phyloP scores from a whole-genome alignment of 345 rosid species.

The Punica granatum region DNA sequence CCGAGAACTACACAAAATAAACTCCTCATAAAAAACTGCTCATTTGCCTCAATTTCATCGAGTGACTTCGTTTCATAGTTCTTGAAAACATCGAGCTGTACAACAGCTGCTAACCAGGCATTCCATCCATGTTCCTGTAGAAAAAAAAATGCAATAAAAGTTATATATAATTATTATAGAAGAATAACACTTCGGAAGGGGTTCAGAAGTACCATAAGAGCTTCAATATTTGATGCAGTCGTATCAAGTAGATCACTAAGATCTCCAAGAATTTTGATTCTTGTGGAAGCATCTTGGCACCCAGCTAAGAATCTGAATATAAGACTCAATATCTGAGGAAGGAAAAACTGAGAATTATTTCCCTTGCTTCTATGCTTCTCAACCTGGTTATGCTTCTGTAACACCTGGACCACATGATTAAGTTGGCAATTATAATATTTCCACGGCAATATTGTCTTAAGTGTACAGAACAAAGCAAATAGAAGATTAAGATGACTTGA shows the following conservation, averaged over 20 bases:
- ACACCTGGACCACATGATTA: conserved; percentile 41
- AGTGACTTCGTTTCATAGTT: conserved; percentile 37
- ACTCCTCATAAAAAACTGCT: conserved; percentile 59
- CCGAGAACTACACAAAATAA: conserved; percentile 75
- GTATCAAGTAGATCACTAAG: conserved; percentile 83
- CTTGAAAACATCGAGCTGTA: conserved; percentile 64
- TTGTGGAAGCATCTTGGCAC: conserved; percentile 52
- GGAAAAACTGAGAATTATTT: conserved; percentile 55
- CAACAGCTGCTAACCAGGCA: conserved; percentile 72
- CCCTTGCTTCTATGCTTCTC: conserved; percentile 60
- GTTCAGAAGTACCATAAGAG: conserved; percentile 61
- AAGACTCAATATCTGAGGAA: conserved; percentile 73
- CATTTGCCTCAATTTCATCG: conserved; percentile 38
- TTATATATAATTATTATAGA: neutral
- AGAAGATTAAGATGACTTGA: neutral
- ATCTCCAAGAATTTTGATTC: conserved; percentile 68
- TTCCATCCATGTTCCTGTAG: conserved; percentile 88
- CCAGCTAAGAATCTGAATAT: conserved; percentile 69
- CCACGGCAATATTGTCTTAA: neutral
- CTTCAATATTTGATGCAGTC: conserved; percentile 77
- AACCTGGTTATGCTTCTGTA: conserved; percentile 61
- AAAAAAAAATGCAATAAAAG: conserved; percentile 1
- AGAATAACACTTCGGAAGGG: neutral
- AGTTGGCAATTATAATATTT: neutral
- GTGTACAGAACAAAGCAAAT: neutral